Base-by-base conservation (phyloP, 192 early-diverging fungal genomes). In the Coemansia reversa region DNA sequence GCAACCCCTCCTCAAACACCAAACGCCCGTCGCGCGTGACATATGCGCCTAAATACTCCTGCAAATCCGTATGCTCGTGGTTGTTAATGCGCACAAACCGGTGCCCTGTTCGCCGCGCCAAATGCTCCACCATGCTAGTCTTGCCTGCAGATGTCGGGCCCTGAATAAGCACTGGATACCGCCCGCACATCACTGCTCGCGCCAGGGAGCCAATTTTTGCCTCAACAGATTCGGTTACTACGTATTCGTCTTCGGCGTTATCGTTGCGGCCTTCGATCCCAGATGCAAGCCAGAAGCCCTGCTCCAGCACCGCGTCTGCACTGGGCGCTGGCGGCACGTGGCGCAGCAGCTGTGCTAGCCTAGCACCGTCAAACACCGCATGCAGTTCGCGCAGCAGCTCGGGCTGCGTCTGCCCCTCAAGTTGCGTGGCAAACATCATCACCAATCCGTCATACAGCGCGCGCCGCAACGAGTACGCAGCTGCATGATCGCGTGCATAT, bases 121-220 rank as follows among this genome's bases (percentile, higher is more conserved):
- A 74, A 61, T 95, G 94, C 71, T 98, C 93, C 56, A 99, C 91
- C 92, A 99, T 98, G 61, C 90, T 92, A 0, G 97, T 99, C 75
- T 99, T 99, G 55, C 97, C 97, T 47, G 92, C 91, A 22, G 93
- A 96, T 0, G 97, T 99, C 7, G 96, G 97, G 48, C 97, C 97
- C 83, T 99, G 97, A 67, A 99, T 95, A 70, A 99, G 79, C 19
- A 97, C 93, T 1, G 97, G 97, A 80, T 90, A 95, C 48, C 88
- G 90, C 18, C 88, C 81, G 5, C 91, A 91, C 88, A 95, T 91
- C 19, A 94, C 91, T 9, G 95, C 95, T 39, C 97, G 87, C 16
- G 94, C 91, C 22, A 99, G 81, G 50, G 93, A 88, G 60, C 81
- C 69, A n/a, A 99, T 83, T 66, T 98, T 98, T 24, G 72, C 63